Base-by-base conservation (phyloP, 2,329 filamentous ascomycete genomes). In the Venturia oleaginea region DNA sequence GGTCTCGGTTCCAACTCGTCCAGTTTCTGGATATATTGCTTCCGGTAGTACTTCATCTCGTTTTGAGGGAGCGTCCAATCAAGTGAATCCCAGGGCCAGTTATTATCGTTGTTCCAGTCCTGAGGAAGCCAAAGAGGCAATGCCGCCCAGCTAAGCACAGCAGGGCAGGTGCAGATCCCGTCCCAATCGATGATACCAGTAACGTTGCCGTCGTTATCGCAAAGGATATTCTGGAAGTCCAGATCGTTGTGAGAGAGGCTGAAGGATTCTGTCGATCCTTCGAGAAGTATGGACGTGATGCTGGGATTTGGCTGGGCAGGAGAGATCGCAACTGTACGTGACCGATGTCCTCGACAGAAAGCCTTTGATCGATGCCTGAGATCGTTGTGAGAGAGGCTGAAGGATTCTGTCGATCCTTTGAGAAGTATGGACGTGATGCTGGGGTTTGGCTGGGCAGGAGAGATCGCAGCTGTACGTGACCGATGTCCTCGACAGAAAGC, bases 191-290 rank as follows among this genome's bases (percentile, higher is more conserved):
- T n/a, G 22, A 64, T 64, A 2, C 37, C 48, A 17, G 62, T 64
- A 65, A 66, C 43, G 30, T 64, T 64, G 13, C 65, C 65, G 17
- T 66, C 37, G 19, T 55, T 22, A 27, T 66, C 65, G n/a, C 38
- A 37, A 3, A 64, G 32, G 8, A 66, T 61, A 32, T 66, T 66
- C 27, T 66, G 61, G n/a, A 60, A 17, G 43, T 66, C 65, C 4
- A 64, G 32, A 32, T 66, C 65, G 22, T 38, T 32, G 32, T 64
- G 65, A 11, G 62, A 19, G 11, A 66, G 30, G 13, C 43, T 59
- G 43, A 65, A 65, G 4, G 32, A 24, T 30, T 65, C 64, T 3
- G 48, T 0, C 24, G n/a, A 22, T 6, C 24, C 10, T 38, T 30
- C 13, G 13, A 2, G 6, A 60, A 60, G 19, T 30, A 3, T 5